Evolutionary conservation across 2,329 filamentous ascomycete species (phyloP).

Genomic region (Elsinoe fawcettii): DNA sequence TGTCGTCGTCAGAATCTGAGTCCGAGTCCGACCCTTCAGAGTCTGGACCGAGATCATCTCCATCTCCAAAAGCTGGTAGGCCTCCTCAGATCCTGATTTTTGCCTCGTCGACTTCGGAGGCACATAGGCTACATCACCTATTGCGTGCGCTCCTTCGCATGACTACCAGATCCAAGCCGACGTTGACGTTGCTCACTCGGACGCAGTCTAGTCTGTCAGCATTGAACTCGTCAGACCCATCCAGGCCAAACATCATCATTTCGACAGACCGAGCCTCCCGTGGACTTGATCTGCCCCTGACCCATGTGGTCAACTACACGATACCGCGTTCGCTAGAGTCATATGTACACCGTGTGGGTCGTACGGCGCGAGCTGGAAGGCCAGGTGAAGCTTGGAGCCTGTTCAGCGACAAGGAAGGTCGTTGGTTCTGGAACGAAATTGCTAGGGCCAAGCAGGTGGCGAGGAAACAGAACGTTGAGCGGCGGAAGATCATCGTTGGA

Average conservation of each 20-base stretch:
- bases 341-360: slow-evolving; percentile 86
- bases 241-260: slow-evolving; percentile 66
- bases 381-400: slow-evolving; percentile 77
- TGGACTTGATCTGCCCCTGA: slow-evolving; percentile 69
- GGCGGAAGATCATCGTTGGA: slow-evolving; percentile 35
- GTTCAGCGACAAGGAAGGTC: slow-evolving; percentile 70
- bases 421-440: slow-evolving; percentile 88
- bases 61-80: neutral
- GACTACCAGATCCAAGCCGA: slow-evolving; percentile 22
- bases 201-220: slow-evolving; percentile 44
- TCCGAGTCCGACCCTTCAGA: neutral
- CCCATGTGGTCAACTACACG: slow-evolving; percentile 90
- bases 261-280: slow-evolving; percentile 90
- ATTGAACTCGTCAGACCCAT: slow-evolving; percentile 50
- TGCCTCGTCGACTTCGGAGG: slow-evolving; percentile 81
- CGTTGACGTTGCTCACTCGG: slow-evolving; percentile 48
- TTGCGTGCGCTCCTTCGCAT: slow-evolving; percentile 38
- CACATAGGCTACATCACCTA: slow-evolving; percentile 76
- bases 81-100: slow-evolving; percentile 56
- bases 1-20: slow-evolving; percentile 2
- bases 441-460: slow-evolving; percentile 49
- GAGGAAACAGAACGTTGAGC: slow-evolving; percentile 39
- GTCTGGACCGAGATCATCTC: slow-evolving; percentile 11
- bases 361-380: slow-evolving; percentile 76
- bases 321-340: slow-evolving; percentile 70